Evolutionary conservation across 768 basidiomycete genomes (phyloP).

Genomic region (Lentinula sp.): DNA sequence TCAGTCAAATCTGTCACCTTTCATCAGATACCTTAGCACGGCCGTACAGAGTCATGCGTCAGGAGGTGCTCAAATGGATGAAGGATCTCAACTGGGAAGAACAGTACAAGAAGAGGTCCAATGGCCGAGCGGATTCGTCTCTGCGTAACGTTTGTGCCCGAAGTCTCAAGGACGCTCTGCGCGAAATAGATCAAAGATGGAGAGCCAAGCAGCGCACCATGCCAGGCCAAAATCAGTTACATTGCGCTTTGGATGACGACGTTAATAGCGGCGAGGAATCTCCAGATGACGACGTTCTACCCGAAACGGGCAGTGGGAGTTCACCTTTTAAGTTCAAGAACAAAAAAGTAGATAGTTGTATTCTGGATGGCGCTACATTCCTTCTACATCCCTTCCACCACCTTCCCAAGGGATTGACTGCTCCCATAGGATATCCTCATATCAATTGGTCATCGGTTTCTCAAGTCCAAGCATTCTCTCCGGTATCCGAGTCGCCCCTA

Average conservation of each 20-base stretch:
- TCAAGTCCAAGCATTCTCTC: background rate
- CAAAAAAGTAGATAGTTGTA: background rate
- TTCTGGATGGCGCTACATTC: background rate
- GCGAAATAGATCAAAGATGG: background rate
- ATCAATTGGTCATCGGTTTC: background rate
- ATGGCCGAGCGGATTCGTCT: background rate
- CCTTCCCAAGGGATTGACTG: background rate
- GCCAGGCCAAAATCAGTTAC: background rate
- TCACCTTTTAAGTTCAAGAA: background rate
- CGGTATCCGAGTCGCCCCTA: background rate
- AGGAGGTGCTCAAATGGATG: background rate
- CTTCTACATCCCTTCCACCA: background rate
- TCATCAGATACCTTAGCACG: background rate
- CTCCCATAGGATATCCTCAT: background rate
- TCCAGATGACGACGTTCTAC: background rate
- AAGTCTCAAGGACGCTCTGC: background rate
- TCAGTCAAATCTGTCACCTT: background rate
- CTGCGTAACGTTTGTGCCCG: background rate
- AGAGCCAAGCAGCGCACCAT: background rate
- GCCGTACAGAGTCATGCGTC: background rate
- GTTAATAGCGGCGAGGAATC: background rate
- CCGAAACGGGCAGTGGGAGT: background rate
- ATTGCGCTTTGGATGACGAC: background rate
- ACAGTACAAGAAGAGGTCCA: background rate
- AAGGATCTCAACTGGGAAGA: background rate